Evolutionary conservation across 2,329 filamentous ascomycete genomes (phyloP), one percentile per base, ranked within the genome.

Genomic region (Fusarium cicatricum): DNA sequence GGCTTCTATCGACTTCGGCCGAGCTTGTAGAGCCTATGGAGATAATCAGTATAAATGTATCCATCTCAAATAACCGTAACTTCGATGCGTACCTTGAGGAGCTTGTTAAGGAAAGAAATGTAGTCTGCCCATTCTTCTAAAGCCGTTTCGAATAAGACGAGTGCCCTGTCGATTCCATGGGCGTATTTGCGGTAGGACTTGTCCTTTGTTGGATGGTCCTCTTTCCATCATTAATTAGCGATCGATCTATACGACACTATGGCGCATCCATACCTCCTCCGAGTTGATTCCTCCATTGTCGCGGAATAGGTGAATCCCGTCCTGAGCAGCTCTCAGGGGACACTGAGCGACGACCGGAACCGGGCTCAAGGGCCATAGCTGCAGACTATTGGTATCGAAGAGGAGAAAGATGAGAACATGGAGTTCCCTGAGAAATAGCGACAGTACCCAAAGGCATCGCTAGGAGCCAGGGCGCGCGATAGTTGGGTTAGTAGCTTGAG

Each of bases 111-210:
- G 73, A 98, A 99, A 15, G 94, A 97, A 70, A 99, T 99, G 73
- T 99, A 99, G 78, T 99, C 95, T 42, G 96, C 95, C 95, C 95
- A 99, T 86, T 99, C 95, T 77, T 98, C 92, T 66, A 97, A 82
- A 26, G 92, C 88, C 14, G 91, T 93, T 72, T 99, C 95, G 78
- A 97, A 99, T 29, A 97, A 82, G 39, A 90, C 85, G 59, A 99
- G 83, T 29, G 92, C 90, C 74, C 92, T 87, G 71, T 98, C 94
- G 64, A 99, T 88, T 54, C 87, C 90, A 42, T 89, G 86, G 38
- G 92, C 92, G 85, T 98, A 99, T 74, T 93, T 90, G 64, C 93
- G 91, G 73, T 91, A 94, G 47, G 82, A 75, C 73, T 89, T 89
- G 75, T 89, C 86, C 72, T 85, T 87, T 37, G 76, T 77, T 12